Evolutionary conservation across 2,329 filamentous ascomycete species (phyloP), one percentile per base, ranked within the genome.

Genomic region (Neopestalotiopsis clavispora): DNA sequence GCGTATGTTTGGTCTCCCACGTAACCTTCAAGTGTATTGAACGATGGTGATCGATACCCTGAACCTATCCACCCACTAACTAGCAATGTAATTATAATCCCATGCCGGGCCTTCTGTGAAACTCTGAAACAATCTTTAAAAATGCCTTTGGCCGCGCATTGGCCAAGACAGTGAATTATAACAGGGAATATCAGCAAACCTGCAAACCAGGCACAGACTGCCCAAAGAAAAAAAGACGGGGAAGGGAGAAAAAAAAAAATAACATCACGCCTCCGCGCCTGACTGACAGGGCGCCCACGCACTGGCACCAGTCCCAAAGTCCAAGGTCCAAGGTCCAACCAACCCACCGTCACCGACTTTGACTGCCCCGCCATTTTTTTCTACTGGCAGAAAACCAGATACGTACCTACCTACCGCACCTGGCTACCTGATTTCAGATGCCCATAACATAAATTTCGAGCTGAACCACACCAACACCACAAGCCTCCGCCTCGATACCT

Each of bases 391-490:
- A 66, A 66, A 66, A 66, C 64, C 30, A 66, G 40, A 64, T 64
- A 64, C 61, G 61, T 52, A 52, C 45, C 45, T 17, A 7, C 34
- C 34, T 38, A 38, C 34, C 34, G 34, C 34, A 38, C 34, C 34
- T 38, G 34, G 34, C 34, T 62, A 62, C 59, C 59, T 62, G 40
- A 52, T 65, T 63, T 49, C 20, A 52, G 45, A 23, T 52, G 20
- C 45, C 45, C 45, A 65, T 65, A 65, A 38, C 62, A 65, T 65
- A 65, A 65, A 42, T 65, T 65, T 65, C 64, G 52, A 66, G 64
- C 64, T 66, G 64, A 66, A 66, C 64, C 45, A 66, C 64, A 56
- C 52, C 32, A 10, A 66, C 20, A 66, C 42, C 42, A 57, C 28
- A 42, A 58, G 64, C 40, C 52, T 52, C 14, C 34, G 14, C 40